A percentile compares a stretch with the other conserved stretches of the same genome.
phyloP scores from a whole-genome alignment of 2,329 filamentous ascomycete genomes.

The Aspergillus aculeatus region DNA sequence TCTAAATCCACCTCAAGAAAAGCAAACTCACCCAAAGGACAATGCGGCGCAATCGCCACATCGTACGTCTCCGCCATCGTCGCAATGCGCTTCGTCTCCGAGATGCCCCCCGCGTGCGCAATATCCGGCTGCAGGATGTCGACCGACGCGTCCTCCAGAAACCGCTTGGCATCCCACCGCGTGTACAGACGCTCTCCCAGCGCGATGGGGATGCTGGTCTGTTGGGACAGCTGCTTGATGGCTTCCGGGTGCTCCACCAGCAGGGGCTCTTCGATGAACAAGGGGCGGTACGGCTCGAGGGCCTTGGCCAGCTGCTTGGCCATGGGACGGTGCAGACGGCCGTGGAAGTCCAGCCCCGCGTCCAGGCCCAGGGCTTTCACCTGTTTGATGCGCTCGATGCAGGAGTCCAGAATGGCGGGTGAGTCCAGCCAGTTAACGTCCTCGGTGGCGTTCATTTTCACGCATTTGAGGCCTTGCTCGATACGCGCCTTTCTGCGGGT shows the following conservation, averaged over 20 bases:
- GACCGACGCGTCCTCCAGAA: conserved; percentile 65
- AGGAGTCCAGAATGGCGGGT: conserved; percentile 61
- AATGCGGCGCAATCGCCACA: conserved; percentile 71
- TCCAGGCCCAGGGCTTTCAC: conserved; percentile 71
- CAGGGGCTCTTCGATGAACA: conserved; percentile 74
- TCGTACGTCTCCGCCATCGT: conserved; percentile 72
- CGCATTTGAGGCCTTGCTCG: conserved; percentile 39
- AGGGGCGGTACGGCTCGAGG: conserved; percentile 65
- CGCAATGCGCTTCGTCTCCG: conserved; percentile 67
- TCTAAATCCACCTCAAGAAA: background rate
- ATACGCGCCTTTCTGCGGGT: conserved; percentile 47
- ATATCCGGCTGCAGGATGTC: conserved; percentile 75
- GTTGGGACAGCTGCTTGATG: conserved; percentile 59
- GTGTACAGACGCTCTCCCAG: conserved; percentile 70
- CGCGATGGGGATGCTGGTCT: conserved; percentile 65
- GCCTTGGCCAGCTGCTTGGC: conserved; percentile 70
- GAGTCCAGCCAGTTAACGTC: conserved; percentile 76
- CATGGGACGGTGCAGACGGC: conserved; percentile 74
- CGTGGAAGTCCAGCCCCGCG: conserved; percentile 75
- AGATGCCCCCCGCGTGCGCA: conserved; percentile 69
- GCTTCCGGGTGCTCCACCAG: conserved; percentile 67
- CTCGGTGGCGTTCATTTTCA: conserved; percentile 80
- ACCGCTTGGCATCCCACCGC: conserved; percentile 71
- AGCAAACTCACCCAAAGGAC: conserved; percentile 54
- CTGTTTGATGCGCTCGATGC: conserved; percentile 65